Conservation (phyloP, 176 grass and related monocot species). For the Zizania latifolia region DNA sequence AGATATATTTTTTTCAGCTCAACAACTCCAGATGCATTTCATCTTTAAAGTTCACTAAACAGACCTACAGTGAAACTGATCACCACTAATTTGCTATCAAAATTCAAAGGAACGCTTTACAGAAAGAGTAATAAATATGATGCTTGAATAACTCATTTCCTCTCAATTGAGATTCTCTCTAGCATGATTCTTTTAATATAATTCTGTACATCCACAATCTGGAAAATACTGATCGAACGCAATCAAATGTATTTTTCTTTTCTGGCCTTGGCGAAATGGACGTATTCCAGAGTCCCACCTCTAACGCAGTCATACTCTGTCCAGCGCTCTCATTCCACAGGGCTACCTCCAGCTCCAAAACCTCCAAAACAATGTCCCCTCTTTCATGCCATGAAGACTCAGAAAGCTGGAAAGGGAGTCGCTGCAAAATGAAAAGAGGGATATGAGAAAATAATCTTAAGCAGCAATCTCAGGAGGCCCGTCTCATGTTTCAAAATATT, state of each 20-base stretch:
- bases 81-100: neutral
- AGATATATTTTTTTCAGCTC: too few relatives aligned
- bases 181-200: neutral
- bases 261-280: neutral
- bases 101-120: neutral
- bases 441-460: conserved; percentile 16
- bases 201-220: neutral
- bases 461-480: neutral
- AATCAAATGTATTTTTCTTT: neutral
- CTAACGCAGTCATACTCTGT: neutral
- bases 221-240: too few relatives aligned
- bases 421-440: conserved; percentile 5
- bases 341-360: neutral
- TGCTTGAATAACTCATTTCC: too few relatives aligned
- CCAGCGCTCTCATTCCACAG: neutral
- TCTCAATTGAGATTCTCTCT: neutral
- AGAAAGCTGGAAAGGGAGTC: neutral
- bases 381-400: neutral
- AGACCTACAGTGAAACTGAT: neutral
- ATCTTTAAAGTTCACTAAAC: too few relatives aligned
- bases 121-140: too few relatives aligned
- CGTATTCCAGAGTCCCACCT: neutral
- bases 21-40: too few relatives aligned
- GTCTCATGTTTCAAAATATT: neutral
- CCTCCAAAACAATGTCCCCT: neutral